phyloP scores from a whole-genome alignment of 371 early-diverging fungal genomes.

The Mortierella sp. region DNA sequence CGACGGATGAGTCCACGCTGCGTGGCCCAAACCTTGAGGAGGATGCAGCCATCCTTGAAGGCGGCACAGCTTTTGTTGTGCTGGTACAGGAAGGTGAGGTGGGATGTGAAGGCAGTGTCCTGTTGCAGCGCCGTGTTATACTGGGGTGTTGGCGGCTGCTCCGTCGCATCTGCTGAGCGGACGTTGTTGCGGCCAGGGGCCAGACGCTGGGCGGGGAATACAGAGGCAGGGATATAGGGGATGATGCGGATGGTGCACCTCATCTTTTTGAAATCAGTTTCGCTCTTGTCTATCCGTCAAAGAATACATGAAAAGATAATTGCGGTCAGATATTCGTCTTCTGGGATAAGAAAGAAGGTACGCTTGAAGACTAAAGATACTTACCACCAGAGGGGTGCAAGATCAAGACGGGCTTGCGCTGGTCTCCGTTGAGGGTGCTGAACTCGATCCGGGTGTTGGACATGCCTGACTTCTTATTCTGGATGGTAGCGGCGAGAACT shows the following conservation, averaged over 20 bases:
- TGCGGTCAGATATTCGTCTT: constrained; percentile 16
- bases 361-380: not conserved
- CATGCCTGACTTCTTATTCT: constrained; percentile 66
- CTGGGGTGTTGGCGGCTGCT: constrained; percentile 82
- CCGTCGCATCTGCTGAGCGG: constrained; percentile 57
- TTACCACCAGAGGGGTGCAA: constrained; percentile 68
- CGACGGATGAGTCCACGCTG: constrained; percentile 74
- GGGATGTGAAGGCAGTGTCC: constrained; percentile 79
- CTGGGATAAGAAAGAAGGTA: not conserved
- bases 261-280: constrained; percentile 67
- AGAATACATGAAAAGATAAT: not conserved
- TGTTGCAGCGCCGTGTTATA: constrained; percentile 89
- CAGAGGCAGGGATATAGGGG: constrained; percentile 70
- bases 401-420: constrained; percentile 80
- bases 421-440: constrained; percentile 75
- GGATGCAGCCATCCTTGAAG: constrained; percentile 81
- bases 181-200: constrained; percentile 88
- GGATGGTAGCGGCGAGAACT: constrained; percentile 65
- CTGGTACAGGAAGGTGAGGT: constrained; percentile 83
- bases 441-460: constrained; percentile 66
- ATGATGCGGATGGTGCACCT: constrained; percentile 83
- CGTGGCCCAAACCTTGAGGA: constrained; percentile 87
- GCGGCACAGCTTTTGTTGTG: constrained; percentile 76
- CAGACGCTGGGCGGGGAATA: constrained; percentile 78
- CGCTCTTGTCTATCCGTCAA: constrained; percentile 61